Base-by-base conservation (phyloP, 768 basidiomycete genomes). In the Lyophyllum atratum region DNA sequence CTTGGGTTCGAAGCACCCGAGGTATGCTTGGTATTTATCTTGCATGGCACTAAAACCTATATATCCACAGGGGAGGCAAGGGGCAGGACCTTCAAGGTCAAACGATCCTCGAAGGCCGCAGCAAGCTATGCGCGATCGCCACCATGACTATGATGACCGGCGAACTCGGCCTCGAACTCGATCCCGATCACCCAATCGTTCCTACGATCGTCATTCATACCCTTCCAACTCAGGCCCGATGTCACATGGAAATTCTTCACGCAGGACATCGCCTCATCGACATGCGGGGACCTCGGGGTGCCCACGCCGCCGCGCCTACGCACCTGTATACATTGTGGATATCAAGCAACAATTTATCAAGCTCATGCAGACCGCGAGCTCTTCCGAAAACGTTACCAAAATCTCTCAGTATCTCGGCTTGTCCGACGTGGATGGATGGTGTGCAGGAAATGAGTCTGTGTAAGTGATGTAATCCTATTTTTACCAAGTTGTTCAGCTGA, bases 391-490 rank as follows among this genome's bases (percentile, higher is more conserved):
- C 28, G 63, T 71, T 0, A 69, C 70, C 7, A 54, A 58, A 3
- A 74, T 76, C 11, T 76, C 53, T 10, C 69, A 66, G 21, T 59
- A 64, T 7, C 50, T 83, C 43, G 65, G 59, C 22, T 54, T 77
- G 59, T 61, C 68, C 0, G 67, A 73, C 29, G 69, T 65, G n/a
- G 54, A 66, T 22, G 71, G 69, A 9, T 74, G 75, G 60, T 82
- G 81, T 65, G 80, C 81, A 9, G 82, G 81, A 0, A 81, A 83
- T 49, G 82, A 84, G 62, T 78, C 80, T 31, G 71, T 71, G 82
- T 82, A 60, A 66, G 81, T 42, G 14, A 37, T 28, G 7, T 22
- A 24, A 15, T 2, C 24, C 7, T 11, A 44, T 14, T 19, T 1
- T 4, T 34, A 5, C n/a, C 21, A 10, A 19, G 19, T 17, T 3